A percentile compares a stretch with the other conserved stretches of the same genome.
These are phyloP conservation scores for Lachnellula suecica DNA, from an alignment of 2,329 filamentous ascomycete species.

Conservation along the genomic window DNA sequence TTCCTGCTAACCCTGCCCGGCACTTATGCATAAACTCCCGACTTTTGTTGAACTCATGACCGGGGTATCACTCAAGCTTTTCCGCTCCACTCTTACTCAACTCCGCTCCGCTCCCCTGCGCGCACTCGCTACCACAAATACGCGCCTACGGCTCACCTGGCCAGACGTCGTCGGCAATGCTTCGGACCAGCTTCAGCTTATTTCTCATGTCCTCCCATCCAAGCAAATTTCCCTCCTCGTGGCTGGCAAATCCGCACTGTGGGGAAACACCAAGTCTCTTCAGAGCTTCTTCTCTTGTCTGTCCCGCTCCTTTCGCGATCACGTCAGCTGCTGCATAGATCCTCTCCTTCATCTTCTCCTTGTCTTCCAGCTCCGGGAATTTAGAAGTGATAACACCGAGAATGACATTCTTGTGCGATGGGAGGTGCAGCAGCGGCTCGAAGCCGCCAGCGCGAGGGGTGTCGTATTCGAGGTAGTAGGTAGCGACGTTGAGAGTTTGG, in stretches of 20 bases:
- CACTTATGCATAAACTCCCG: background rate
- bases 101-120: too few species aligned
- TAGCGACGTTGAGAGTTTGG: constrained; percentile 60
- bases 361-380: constrained; percentile 60
- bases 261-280: constrained; percentile 68
- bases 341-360: constrained; percentile 61
- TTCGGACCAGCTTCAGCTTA: constrained; percentile 69
- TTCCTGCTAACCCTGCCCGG: background rate
- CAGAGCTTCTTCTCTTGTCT: constrained; percentile 66
- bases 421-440: constrained; percentile 62
- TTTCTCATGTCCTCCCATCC: constrained; percentile 71
- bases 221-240: constrained; percentile 64
- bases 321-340: constrained; percentile 64
- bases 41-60: background rate
- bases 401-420: constrained; percentile 64
- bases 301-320: constrained; percentile 66
- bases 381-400: constrained; percentile 66
- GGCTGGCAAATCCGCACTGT: constrained; percentile 74
- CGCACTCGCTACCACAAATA: background rate
- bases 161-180: constrained; percentile 76
- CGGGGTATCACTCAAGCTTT: background rate
- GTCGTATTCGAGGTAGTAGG: constrained; percentile 71
- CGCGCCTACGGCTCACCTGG: constrained; percentile 21
- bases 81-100: background rate
- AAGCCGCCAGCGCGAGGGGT: constrained; percentile 64